Evolutionary conservation across 805 yeast genomes (phyloP).

Genomic region (Debaryomyces castellii): DNA sequence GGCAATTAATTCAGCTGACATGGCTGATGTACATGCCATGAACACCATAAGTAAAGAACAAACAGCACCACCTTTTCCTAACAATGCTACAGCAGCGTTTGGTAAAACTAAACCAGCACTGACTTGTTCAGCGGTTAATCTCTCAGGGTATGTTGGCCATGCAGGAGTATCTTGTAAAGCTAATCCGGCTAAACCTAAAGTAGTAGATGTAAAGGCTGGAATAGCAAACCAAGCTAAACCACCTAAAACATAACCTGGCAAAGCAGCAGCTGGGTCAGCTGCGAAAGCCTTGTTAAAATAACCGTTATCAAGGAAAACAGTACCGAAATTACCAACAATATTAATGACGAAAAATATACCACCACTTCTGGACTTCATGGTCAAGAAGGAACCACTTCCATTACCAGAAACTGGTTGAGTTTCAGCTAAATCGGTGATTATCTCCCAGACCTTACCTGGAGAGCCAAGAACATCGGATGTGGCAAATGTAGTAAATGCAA

Average conservation of each 20-base stretch:
- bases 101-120: constrained; percentile 80
- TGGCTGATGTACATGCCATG: constrained; percentile 91
- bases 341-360: constrained; percentile 88
- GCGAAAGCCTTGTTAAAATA: constrained; percentile 91
- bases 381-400: constrained; percentile 81
- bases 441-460: constrained; percentile 77
- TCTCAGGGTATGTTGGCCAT: constrained; percentile 79
- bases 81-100: constrained; percentile 75
- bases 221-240: constrained; percentile 91
- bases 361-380: constrained; percentile 82
- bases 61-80: constrained; percentile 88
- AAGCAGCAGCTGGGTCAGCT: constrained; percentile 76
- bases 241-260: constrained; percentile 86
- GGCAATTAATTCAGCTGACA: constrained; percentile 88
- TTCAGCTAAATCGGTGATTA: constrained; percentile 58
- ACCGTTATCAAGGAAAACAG: constrained; percentile 83
- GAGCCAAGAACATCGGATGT: constrained; percentile 72
- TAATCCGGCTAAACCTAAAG: constrained; percentile 83
- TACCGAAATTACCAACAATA: constrained; percentile 86
- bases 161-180: constrained; percentile 66
- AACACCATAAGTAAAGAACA: constrained; percentile 77
- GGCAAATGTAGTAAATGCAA: constrained; percentile 78
- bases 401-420: constrained; percentile 73
- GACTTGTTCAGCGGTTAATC: constrained; percentile 66
- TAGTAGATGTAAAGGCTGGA: constrained; percentile 78